Evolutionary conservation across 345 rosid species (phyloP).

Genomic region (Kandelia obovata): DNA sequence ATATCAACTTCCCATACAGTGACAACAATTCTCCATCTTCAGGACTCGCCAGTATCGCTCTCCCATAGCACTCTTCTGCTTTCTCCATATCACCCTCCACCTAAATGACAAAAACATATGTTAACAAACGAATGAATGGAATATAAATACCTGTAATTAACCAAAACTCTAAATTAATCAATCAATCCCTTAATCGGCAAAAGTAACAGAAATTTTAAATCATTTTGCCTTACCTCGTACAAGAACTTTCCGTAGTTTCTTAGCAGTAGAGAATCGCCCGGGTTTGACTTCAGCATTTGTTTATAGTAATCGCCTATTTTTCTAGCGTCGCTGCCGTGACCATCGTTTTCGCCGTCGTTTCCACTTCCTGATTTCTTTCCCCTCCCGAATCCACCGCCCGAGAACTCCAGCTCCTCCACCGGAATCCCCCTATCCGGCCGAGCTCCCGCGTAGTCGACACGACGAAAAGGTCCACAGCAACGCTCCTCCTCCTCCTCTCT

Average conservation of each 20-base stretch:
- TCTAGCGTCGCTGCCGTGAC: conserved; percentile 23
- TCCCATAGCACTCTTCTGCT: conserved; percentile 75
- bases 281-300: conserved; percentile 59
- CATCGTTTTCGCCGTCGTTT: conserved; percentile 17
- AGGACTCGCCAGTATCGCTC: conserved; percentile 68
- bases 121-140: background rate
- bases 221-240: conserved; percentile 48
- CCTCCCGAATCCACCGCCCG: conserved; percentile 38
- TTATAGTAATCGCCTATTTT: conserved; percentile 64
- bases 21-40: conserved; percentile 78
- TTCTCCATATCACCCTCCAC: conserved; percentile 60
- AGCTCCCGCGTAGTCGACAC: conserved; percentile 12
- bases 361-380: conserved; percentile 15
- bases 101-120: conserved; percentile 18
- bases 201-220: background rate
- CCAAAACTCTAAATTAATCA: too few species aligned
- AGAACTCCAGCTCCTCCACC: conserved; percentile 36
- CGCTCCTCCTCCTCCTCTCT: conserved; percentile 44
- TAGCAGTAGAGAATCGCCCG: conserved; percentile 56
- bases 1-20: conserved; percentile 69
- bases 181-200: too few species aligned
- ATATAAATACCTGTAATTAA: conserved; percentile 2
- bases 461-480: conserved; percentile 2
- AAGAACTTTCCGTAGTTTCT: conserved; percentile 76
- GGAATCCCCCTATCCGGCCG: conserved; percentile 38